Conservation (phyloP, 2,329 filamentous ascomycete genomes). For the Colletotrichum noveboracense region DNA sequence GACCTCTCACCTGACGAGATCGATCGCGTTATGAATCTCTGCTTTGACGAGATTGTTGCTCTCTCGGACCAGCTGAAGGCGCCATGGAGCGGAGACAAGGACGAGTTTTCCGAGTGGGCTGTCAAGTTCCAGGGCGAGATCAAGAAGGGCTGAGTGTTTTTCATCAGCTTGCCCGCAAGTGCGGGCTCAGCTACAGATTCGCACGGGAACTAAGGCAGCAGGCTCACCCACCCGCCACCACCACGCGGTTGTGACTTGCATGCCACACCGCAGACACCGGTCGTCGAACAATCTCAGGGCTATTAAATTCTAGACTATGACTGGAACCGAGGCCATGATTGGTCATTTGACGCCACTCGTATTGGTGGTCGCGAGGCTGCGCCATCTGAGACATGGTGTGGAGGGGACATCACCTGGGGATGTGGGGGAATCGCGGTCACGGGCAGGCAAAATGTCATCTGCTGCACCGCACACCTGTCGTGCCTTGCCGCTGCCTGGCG, state of each 20-base stretch:
- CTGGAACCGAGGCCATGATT: neutral
- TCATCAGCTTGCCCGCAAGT: neutral
- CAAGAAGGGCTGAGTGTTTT: slow-evolving; percentile 40
- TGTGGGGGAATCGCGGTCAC: slow-evolving; percentile 9
- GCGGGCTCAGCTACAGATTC: neutral
- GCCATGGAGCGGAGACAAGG: slow-evolving; percentile 68
- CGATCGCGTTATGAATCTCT: slow-evolving; percentile 61
- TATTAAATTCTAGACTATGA: neutral
- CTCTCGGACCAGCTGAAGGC: slow-evolving; percentile 60
- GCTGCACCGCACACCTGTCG: neutral
- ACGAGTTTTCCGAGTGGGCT: slow-evolving; percentile 84
- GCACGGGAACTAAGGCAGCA: neutral
- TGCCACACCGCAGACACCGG: neutral
- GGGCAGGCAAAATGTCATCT: slow-evolving; percentile 11
- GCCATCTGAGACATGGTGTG: slow-evolving; percentile 5
- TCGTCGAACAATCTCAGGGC: neutral
- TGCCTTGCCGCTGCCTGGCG: neutral
- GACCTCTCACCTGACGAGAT: slow-evolving; percentile 65
- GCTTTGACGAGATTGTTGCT: slow-evolving; percentile 63
- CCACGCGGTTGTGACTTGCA: neutral
- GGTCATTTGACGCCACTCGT: slow-evolving; percentile 12
- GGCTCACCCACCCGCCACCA: neutral
- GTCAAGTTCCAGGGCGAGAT: slow-evolving; percentile 60
- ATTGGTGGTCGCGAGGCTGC: neutral
- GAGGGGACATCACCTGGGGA: slow-evolving; percentile 4